A percentile compares a stretch with the other conserved stretches of the same genome.
Evolutionary conservation across 352 stramenopile genomes (phyloP).

Genomic region (Pythium monospermum): DNA sequence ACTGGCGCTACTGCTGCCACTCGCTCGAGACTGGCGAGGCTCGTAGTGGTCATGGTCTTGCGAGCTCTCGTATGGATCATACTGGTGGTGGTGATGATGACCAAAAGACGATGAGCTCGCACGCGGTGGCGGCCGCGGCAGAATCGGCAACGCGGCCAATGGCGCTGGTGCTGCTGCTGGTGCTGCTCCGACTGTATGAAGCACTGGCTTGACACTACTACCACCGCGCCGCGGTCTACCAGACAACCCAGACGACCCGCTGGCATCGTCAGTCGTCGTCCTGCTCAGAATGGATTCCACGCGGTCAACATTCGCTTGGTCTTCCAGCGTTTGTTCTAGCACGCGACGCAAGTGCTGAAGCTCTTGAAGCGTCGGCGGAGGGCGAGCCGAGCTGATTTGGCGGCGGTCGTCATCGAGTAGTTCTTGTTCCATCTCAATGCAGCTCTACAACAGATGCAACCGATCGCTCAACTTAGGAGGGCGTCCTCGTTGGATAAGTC

Average conservation of each 20-base stretch:
- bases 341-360: conserved; percentile 51
- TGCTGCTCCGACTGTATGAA: too few relatives aligned
- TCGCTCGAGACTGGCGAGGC: not conserved
- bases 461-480: too few relatives aligned
- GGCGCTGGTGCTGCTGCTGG: too few relatives aligned
- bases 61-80: too few relatives aligned
- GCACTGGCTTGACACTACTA: not conserved
- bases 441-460: conserved; percentile 40
- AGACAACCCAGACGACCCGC: not conserved
- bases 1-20: not conserved
- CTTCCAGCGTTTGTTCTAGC: conserved; percentile 58
- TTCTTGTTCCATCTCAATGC: conserved; percentile 83
- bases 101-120: not conserved
- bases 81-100: not conserved
- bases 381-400: conserved; percentile 27
- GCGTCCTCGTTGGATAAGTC: too few relatives aligned
- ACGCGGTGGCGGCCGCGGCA: conserved; percentile 4
- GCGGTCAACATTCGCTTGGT: conserved; percentile 26
- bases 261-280: not conserved
- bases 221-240: not conserved
- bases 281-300: conserved; percentile 14
- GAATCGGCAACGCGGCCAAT: not conserved
- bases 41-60: not conserved
- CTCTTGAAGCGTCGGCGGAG: conserved; percentile 53
- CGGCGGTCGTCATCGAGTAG: conserved; percentile 69